Base-by-base conservation (phyloP, 345 rosid genomes). In the Eucalyptus tenuipes region DNA sequence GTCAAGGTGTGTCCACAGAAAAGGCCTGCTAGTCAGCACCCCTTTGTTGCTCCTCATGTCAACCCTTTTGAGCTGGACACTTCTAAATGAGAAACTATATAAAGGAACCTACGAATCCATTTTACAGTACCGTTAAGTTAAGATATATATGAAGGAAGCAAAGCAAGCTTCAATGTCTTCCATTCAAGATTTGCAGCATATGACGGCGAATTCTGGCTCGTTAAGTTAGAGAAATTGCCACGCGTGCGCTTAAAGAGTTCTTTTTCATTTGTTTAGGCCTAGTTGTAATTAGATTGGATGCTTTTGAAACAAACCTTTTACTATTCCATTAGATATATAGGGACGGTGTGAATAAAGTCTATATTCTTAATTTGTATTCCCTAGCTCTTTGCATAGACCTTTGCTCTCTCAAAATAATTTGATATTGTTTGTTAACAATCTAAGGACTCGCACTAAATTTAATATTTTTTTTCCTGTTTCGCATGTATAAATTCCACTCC, bases 401-500 rank as follows among this genome's bases (percentile, higher is more conserved):
- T 61, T 12, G 33, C 29, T 61, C 33, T 61, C 68, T 61, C 68
- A 29, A 61, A 61, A 12, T 12, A 61, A 61, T 29, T 61, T 13
- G 33, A 61, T 29, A 61, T 12, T 61, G 17, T 61, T 61, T 61
- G 33, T 61, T 61, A 29, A 61, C 27, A 61, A 61, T 61, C 15
- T 29, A 59, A 59, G 16, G 68, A 59, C 61, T 55, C 61, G 6
- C 61, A 24, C 61, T 25, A 55, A 55, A 1, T 24, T 55, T 0
- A 9, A 8, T 22, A 4, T 10, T 24, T 24, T 1, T 55, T 55
- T 2, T 24, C 29, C 29, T 0, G 29, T 55, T 55, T 24, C 13
- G 0, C 0, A 10, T 5, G 6, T 55, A 55, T 9, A 9, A 55
- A 4, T 24, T 24, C 1, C 61, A 24, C 29, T 22, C 29, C 29